Base-by-base conservation (phyloP, 2,329 filamentous ascomycete species). In the Alternaria gansuensis region DNA sequence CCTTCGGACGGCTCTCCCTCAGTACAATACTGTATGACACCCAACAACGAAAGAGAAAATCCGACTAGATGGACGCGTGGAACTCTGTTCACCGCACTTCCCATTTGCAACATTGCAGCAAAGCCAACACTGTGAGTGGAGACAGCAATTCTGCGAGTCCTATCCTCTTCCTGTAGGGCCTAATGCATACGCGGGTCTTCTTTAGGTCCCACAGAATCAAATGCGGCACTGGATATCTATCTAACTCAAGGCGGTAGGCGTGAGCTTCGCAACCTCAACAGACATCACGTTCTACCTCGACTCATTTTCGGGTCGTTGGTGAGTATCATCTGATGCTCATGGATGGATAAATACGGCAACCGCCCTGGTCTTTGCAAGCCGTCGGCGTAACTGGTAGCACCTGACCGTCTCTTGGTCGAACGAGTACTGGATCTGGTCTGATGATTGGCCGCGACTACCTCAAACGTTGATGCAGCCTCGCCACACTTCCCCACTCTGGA, bases 321-420 rank as follows among this genome's bases (percentile, higher is more conserved):
- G 24, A 39, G 62, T 48, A 65, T 77, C 73, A 77, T 75, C 68
- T 75, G 74, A 73, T 64, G 55, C 53, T 43, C 60, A 45, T 57
- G 57, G 58, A 68, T 64, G 51, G 52, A 31, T 55, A 56, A 66
- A 60, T 54, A 64, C 60, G 60, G 69, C 63, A 62, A 63, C 56
- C 48, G 51, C 60, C 59, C 59, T 62, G 60, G 60, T 61, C 62
- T 57, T 66, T 57, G 54, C 66, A 50, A 66, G 31, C 61, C 48
- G 43, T 61, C 49, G 44, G 59, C 60, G 62, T 54, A 61, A 56
- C 64, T 34, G 44, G 56, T 54, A 54, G 54, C 73, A 71, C 69
- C 68, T 75, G 72, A 75, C 64, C 62, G 60, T 48, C 52, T 51
- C 46, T 51, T 49, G 46, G 54, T 55, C 50, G 53, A 55, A 40